Evolutionary conservation across 2,329 filamentous ascomycete species (phyloP), one percentile per base, ranked within the genome.

Genomic region (Phialocephala subalpina): DNA sequence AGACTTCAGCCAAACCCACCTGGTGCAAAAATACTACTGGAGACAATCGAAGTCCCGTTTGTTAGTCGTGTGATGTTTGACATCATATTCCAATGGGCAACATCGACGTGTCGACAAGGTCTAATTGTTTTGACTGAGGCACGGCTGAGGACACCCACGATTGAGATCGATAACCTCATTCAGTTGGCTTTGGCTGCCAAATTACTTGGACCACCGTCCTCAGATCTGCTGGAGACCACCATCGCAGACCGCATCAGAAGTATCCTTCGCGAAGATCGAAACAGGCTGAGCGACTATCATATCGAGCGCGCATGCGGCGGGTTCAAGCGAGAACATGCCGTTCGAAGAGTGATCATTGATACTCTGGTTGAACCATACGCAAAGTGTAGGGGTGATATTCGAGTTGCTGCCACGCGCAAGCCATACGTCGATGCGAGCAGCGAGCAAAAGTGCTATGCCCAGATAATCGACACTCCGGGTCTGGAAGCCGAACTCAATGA

Each of bases 321-420:
- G 9, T 9, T 57, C 20, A 29, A 27, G 3, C 22, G 29, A 2
- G 36, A 25, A 16, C 57, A 69, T 47, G 52, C 60, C 2, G 40
- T 70, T 29, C 40, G 55, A 36, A 60, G 58, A 18, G 20, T 70
- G 3, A 60, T 70, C 18, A 38, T 66, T 3, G 40, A 60, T 18
- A 60, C 67, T 18, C 40, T 56, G 1, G 38, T 65, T 5, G 18
- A 18, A 6, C 38, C 35, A 25, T 64, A 53, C 35, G 27, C n/a
- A n/a, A n/a, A n/a, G n/a, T n/a, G n/a, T n/a, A n/a, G n/a, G n/a
- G n/a, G n/a, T n/a, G n/a, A n/a, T n/a, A n/a, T n/a, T n/a, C n/a
- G n/a, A n/a, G n/a, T n/a, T n/a, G n/a, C n/a, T n/a, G n/a, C n/a
- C n/a, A n/a, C n/a, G n/a, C n/a, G n/a, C n/a, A n/a, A n/a, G n/a